Evolutionary conservation across 106 monocot genomes (phyloP), one percentile per base, ranked within the genome.

Genomic region (Allium sativum): DNA sequence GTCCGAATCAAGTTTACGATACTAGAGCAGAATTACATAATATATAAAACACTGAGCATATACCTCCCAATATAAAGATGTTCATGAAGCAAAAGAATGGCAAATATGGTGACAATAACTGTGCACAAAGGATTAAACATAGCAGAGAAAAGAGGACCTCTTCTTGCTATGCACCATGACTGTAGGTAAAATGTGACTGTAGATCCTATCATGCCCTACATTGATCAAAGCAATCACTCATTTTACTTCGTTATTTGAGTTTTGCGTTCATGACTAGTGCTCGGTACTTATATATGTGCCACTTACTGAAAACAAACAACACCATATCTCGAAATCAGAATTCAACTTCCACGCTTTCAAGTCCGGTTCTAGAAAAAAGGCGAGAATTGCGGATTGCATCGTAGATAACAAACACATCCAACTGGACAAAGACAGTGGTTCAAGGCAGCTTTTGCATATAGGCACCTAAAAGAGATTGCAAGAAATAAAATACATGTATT

Each of bases 351-450:
- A 84, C 21, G 73, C 66, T 0, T 52, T 73, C 45, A 22, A 9
- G 53, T 77, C 63, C n/a, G 79, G 66, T 53, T 66, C 59, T 20
- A 79, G 1, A 70, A 70, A 63, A 11, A 70, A 54, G 16, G 84
- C 67, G 12, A 76, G 15, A 4, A 47, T 42, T 0, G 61, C 72
- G 16, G 79, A 73, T 47, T 80, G 79, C 12, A 76, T 40, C 9
- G 76, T 66, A 20, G 76, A 64, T 11, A 84, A 64, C 54, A 84
- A 74, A 61, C 76, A 84, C 65, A 66, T 84, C 84, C 84, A 84
- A 9, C 73, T 66, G 15, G 84, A 72, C 21, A 79, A 45, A 4
- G 66, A 51, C 15, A 84, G 40, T 1, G 84, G 79, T 44, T 84
- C 76, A 8, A 71, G 58, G 42, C 73, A 73, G 8, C 12, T 55